Base-by-base conservation (phyloP, 164 flowering plant species). In the Kalanchoe fedtschenkoi region DNA sequence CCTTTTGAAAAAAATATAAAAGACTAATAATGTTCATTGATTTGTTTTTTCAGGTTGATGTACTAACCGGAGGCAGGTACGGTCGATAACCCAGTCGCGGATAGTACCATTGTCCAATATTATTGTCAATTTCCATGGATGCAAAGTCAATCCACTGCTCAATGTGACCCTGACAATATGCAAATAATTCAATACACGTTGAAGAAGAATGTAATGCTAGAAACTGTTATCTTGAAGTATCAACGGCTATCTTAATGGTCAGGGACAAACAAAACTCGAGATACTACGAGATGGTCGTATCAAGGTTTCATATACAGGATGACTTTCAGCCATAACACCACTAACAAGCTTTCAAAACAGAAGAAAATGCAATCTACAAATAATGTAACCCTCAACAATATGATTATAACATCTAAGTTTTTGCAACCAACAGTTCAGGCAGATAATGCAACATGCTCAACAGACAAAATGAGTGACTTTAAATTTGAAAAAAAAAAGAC, bases 141-240 rank as follows among this genome's bases (percentile, higher is more conserved):
- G 91, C 62, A 75, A 89, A 89, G 65, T 89, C 97, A 68, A 82
- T 85, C 95, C 96, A 88, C 42, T 91, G 91, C 71, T 88, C 96
- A 63, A 87, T 65, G 15, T 24, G 86, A 42, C 61, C 91, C 97
- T 88, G 74, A 6, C 43, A 53, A 53, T 54, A 10, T 44, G 51
- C 24, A 44, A 19, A 19, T 10, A 44, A 44, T 44, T 56, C 19
- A 56, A 0, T 8, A 56, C 6, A 19, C 13, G 15, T 56, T 30
- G 3, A 14, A 8, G n/a, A 15, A 56, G 7, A 56, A 13, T 8
- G 16, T 11, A 6, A 30, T 10, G 10, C 35, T 56, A n/a, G 4
- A 6, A 26, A 56, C 19, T 11, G 60, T 6, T 16, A 9, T 0
- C 1, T 7, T 7, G 2, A 4, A 11, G 21, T 2, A 44, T 17